These are phyloP conservation scores for Penicillium pulvis DNA, from an alignment of 495 filamentous ascomycete species.

Conservation along the genomic window DNA sequence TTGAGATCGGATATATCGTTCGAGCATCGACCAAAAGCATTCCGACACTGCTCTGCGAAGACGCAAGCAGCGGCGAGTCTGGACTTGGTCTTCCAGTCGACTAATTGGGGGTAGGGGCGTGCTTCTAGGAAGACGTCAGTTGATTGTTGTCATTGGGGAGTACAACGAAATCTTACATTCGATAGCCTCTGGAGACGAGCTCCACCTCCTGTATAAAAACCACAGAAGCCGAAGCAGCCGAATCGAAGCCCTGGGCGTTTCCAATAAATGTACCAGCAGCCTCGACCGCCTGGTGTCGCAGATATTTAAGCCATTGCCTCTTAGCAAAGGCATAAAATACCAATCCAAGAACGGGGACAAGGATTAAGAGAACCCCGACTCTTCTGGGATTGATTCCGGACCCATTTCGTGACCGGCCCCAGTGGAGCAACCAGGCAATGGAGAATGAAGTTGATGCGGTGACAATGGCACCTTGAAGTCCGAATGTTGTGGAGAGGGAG, in stretches of 20 bases:
- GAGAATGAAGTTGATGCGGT: constrained; percentile 64
- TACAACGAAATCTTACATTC: constrained; percentile 60
- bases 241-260: constrained; percentile 81
- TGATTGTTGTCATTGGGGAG: background rate
- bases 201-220: constrained; percentile 95
- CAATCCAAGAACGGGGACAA: constrained; percentile 56
- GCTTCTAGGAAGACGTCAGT: constrained; percentile 55
- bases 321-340: constrained; percentile 71
- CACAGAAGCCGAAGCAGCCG: constrained; percentile 74
- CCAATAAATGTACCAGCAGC: constrained; percentile 73
- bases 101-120: constrained; percentile 83
- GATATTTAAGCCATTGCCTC: constrained; percentile 81
- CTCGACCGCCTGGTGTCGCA: constrained; percentile 74
- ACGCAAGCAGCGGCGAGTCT: constrained; percentile 74
- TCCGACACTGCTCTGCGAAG: constrained; percentile 73
- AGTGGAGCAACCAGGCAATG: constrained; percentile 72
- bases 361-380: constrained; percentile 58
- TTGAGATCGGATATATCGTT: constrained; percentile 67
- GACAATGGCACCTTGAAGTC: constrained; percentile 51
- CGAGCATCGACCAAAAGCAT: constrained; percentile 67
- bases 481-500: constrained; percentile 46
- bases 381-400: constrained; percentile 43
- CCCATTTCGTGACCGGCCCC: constrained; percentile 50
- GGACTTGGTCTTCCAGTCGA: constrained; percentile 74
- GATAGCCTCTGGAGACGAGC: constrained; percentile 89